These are phyloP conservation scores for Martensiomyces pterosporus DNA, from an alignment of 192 early-diverging fungal species.

Conservation along the genomic window DNA sequence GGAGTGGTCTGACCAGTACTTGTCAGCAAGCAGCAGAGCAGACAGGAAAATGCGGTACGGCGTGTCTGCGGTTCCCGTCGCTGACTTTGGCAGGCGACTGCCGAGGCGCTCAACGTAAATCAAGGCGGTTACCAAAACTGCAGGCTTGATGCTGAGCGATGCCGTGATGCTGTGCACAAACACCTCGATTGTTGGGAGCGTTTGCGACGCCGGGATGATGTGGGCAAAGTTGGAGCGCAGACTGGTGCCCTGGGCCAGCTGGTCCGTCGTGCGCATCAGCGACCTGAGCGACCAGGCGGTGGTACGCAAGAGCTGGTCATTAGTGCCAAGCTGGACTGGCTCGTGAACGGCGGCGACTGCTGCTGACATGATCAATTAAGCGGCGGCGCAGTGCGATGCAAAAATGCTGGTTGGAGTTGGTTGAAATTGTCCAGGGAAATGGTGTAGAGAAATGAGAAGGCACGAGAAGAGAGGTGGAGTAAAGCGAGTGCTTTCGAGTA, in stretches of 20 bases:
- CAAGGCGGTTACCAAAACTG: conserved; percentile 56
- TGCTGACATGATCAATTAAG: too few relatives aligned
- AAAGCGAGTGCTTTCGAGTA: too few relatives aligned
- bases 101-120: conserved; percentile 72
- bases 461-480: too few relatives aligned
- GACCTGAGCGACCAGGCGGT: conserved; percentile 34
- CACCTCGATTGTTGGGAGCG: conserved; percentile 32
- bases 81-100: conserved; percentile 55
- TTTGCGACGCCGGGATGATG: conserved; percentile 13
- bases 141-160: conserved; percentile 24
- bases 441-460: too few relatives aligned
- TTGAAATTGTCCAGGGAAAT: too few relatives aligned
- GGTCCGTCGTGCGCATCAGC: conserved; percentile 24
- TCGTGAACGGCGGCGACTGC: too few relatives aligned
- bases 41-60: conserved; percentile 71
- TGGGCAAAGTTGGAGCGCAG: conserved; percentile 25
- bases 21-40: conserved; percentile 63
- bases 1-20: conserved; percentile 57
- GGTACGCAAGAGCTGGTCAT: conserved; percentile 28
- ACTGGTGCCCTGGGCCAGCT: conserved; percentile 1
- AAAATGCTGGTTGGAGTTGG: too few relatives aligned
- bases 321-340: too few relatives aligned
- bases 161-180: conserved; percentile 33
- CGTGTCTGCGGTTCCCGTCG: conserved; percentile 65
- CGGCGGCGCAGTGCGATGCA: too few relatives aligned